Evolutionary conservation across 345 rosid genomes (phyloP).

Genomic region (Populus ilicifolia): DNA sequence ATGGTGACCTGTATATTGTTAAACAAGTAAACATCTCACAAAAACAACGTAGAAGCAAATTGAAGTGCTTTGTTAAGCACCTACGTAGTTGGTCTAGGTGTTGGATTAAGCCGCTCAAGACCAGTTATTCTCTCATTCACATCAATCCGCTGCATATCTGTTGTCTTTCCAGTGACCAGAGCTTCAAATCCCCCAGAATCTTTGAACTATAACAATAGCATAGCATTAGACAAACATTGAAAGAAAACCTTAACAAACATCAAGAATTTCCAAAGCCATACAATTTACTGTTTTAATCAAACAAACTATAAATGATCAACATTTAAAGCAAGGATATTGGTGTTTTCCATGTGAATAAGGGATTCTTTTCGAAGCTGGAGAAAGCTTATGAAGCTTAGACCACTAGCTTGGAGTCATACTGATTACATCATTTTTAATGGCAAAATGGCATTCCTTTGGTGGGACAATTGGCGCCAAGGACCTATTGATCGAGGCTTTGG

Average conservation of each 20-base stretch:
- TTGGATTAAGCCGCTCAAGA: slow-evolving; percentile 86
- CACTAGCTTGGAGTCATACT: neutral
- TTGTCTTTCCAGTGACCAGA: slow-evolving; percentile 62
- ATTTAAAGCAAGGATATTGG: neutral
- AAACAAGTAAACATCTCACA: slow-evolving; percentile 36
- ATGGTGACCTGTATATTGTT: slow-evolving; percentile 85
- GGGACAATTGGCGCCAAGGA: neutral
- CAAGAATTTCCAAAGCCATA: neutral
- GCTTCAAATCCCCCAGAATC: slow-evolving; percentile 95
- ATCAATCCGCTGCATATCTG: slow-evolving; percentile 74
- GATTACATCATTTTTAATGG: neutral
- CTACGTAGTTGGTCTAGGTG: slow-evolving; percentile 92
- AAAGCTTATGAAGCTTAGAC: neutral
- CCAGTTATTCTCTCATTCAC: slow-evolving; percentile 82
- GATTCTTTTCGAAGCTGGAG: neutral
- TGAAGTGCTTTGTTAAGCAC: slow-evolving; percentile 18
- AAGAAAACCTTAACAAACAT: neutral
- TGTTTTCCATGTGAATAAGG: neutral
- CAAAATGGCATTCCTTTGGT: neutral
- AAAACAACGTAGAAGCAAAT: neutral
- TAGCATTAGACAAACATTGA: neutral
- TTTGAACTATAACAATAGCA: slow-evolving; percentile 49
- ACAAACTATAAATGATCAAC: neutral
- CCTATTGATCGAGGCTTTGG: neutral
- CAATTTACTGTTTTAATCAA: neutral